Conservation (phyloP, 1,284 basidiomycete genomes). For the Leccinum pseudoinsigne region DNA sequence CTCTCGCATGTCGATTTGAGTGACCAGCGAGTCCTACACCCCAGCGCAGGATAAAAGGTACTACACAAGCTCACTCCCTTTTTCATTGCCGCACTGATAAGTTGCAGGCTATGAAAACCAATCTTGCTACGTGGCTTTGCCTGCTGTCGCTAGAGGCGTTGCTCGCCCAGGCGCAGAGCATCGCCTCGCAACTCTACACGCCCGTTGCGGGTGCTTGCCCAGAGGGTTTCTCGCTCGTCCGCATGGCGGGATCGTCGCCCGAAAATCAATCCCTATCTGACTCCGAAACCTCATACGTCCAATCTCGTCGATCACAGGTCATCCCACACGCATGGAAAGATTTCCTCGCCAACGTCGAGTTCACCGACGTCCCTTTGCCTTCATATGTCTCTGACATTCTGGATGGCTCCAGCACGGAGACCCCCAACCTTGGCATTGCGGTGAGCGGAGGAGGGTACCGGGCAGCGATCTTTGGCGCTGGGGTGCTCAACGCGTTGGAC, state of each 20-base stretch:
- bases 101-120: background rate
- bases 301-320: constrained; percentile 29
- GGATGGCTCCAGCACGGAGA: constrained; percentile 18
- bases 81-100: background rate
- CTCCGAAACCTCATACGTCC: constrained; percentile 32
- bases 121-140: constrained; percentile 13
- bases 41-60: background rate
- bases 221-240: constrained; percentile 34
- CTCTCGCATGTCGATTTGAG: too few relatives aligned
- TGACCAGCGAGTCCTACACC: too few relatives aligned
- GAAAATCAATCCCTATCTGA: constrained; percentile 33
- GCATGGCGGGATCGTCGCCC: constrained; percentile 28
- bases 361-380: constrained; percentile 29
- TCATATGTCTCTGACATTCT: constrained; percentile 39
- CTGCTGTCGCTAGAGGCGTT: constrained; percentile 9
- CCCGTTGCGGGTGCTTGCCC: constrained; percentile 32
- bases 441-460: constrained; percentile 49
- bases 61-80: background rate
- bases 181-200: constrained; percentile 29
- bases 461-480: constrained; percentile 52
- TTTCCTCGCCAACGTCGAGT: constrained; percentile 38
- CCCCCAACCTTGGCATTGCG: constrained; percentile 44
- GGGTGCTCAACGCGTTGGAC: constrained; percentile 50
- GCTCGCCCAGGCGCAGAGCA: constrained; percentile 23
- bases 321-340: constrained; percentile 34